Base-by-base conservation (phyloP, 345 rosid genomes). In the Mallotus nudiflorus region DNA sequence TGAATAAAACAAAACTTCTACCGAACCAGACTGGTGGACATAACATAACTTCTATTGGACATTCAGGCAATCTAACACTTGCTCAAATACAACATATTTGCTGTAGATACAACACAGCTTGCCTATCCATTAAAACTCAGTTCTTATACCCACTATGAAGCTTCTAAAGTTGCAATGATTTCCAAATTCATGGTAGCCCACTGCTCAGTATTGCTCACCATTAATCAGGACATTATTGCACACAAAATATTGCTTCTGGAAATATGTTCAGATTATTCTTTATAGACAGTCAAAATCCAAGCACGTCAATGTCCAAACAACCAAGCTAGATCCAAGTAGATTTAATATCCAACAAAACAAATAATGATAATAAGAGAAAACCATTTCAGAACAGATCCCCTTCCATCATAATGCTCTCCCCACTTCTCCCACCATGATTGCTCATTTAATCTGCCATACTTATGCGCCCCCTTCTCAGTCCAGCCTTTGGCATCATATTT, bases 371-470 rank as follows among this genome's bases (percentile, higher is more conserved):
- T 45, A 3, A 29, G 76, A 64, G 69, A 64, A 51, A 70, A 95
- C 99, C 99, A 95, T 95, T 95, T 95, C 48, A 92, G 86, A 80
- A 95, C 92, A 54, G 97, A 91, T 85, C 99, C 99, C 79, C 91
- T 80, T 81, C 99, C 99, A 80, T 95, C 99, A 65, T 89, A 95
- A 80, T 95, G 91, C 77, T 95, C 99, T 71, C 99, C 99, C 99
- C 99, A 95, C 75, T 95, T 95, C 80, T 95, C 99, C 99, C 99
- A 95, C 97, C 99, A 95, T 28, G 99, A 95, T 71, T 95, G 97
- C 81, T 91, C 99, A 75, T 95, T 95, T 69, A 91, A 80, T 79
- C 92, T 85, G 69, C 99, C 99, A 66, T 92, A 90, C 83, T 95
- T 95, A 73, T 95, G 93, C 13, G 99, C 99, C 40, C 99, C 97